Percentiles rank a stretch among this genome's conserved stretches.
Evolutionary conservation across 2,329 filamentous ascomycete genomes (phyloP).

Genomic region (Chaetomiaceae sp.): DNA sequence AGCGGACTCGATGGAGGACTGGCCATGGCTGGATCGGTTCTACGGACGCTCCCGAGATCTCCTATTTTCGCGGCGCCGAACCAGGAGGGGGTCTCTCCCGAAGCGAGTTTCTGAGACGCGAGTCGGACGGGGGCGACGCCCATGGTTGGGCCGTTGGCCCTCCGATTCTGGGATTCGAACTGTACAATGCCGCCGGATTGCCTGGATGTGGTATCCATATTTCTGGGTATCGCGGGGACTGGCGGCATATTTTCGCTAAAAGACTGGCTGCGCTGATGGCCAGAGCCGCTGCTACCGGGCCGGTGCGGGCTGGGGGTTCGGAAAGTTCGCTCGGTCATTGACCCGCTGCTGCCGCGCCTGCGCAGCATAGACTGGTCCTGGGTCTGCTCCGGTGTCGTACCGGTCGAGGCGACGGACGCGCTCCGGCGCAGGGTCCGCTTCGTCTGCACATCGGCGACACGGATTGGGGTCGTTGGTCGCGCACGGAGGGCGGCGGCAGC

Average conservation of each 20-base stretch:
- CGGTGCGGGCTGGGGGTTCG: constrained; percentile 66
- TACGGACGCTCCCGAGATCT: constrained; percentile 43
- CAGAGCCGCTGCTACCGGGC: constrained; percentile 34
- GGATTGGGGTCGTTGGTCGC: constrained; percentile 71
- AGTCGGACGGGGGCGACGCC: constrained; percentile 44
- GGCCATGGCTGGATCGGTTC: constrained; percentile 40
- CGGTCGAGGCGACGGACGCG: constrained; percentile 66
- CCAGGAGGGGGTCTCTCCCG: constrained; percentile 44
- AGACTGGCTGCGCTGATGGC: constrained; percentile 14
- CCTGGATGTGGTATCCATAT: constrained; percentile 32
- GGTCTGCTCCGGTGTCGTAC: constrained; percentile 24
- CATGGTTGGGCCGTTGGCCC: constrained; percentile 38
- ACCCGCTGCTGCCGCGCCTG: constrained; percentile 65
- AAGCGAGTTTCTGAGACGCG: constrained; percentile 48
- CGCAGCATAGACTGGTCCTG: constrained; percentile 43
- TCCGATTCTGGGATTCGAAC: constrained; percentile 24
- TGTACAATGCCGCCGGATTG: constrained; percentile 13
- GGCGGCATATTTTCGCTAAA: constrained; percentile 56
- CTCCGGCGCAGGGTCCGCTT: constrained; percentile 75
- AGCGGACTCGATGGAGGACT: constrained; percentile 30
- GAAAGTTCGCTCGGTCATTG: constrained; percentile 87
- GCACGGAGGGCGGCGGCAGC: constrained; percentile 81
- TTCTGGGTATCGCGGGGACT: constrained; percentile 66
- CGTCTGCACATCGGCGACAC: constrained; percentile 78
- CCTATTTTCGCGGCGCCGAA: constrained; percentile 44